Base-by-base conservation (phyloP, 352 stramenopile species). In the Globisporangium polare region DNA sequence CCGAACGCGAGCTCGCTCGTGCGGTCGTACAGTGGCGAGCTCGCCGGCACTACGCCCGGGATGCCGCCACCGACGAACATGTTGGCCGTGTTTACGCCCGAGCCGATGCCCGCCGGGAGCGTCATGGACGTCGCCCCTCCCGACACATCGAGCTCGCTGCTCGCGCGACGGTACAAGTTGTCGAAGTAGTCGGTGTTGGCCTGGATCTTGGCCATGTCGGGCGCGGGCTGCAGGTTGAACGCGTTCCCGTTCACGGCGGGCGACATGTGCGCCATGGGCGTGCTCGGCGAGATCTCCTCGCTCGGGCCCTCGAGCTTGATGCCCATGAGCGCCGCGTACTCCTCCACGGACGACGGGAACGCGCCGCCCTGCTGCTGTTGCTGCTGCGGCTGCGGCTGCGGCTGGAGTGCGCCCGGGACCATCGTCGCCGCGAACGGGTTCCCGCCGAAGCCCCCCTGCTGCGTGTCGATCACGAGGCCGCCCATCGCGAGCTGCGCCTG, bases 101-200 rank as follows among this genome's bases (percentile, higher is more conserved):
- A 80, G 37, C 85, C 85, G 22, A 94, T 69, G 18, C 78, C 80
- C 6, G 80, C 80, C 0, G 80, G 80, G 20, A 90, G 60, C 60
- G 78, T 88, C 78, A 88, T 83, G 39, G 77, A 86, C 50, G 74
- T 87, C 31, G 68, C 61, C 22, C 55, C 50, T 35, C 53, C 50
- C 29, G 72, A 68, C n/a, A 69, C 66, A 33, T 85, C 71, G 17
- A 80, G 42, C n/a, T 68, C 65, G 56, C 49, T 62, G 13, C 70
- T 66, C 1, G 64, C 65, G n/a, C 76, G 78, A 29, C 80, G 78
- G 53, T 90, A 87, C 29, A 91, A 66, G 54, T 86, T 88, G 31
- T 93, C 84, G 63, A 93, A 91, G 69, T 89, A 90, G 7, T 78
- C 78, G n/a, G 82, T 80, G 55, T 94, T 92, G 13, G 79, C 77